Base-by-base conservation (phyloP, 139 green algal genomes). In the Pleodorina starrii region DNA sequence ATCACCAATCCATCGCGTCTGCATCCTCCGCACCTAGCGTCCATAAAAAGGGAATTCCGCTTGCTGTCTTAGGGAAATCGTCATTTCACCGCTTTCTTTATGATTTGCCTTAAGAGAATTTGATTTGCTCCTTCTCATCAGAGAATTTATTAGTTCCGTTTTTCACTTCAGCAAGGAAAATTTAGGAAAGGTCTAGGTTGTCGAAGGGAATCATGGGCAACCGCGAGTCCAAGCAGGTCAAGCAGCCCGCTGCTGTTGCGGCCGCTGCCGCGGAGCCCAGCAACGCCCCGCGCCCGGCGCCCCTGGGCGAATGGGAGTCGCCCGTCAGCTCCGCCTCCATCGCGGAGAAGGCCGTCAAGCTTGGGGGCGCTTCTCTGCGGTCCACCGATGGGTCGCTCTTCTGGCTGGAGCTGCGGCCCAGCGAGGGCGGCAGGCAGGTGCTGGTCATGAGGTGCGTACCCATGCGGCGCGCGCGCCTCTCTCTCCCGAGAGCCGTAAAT, bases 391-490 rank as follows among this genome's bases (percentile, higher is more conserved):
- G 93, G 1, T 54, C 85, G 11, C 60, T 96, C 10, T 87, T 92
- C 43, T 97, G 94, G 92, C 27, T 96, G 54, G 96, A 98, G 68
- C 87, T 90, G 3, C 89, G 96, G 2, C 94, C 96, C 0, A 50
- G 71, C 6, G 96, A 98, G 82, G 87, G 89, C 27, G 96, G 96
- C 2, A 87, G 95, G 0, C 91, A 91, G 23, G 95, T 97, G 19
- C 85, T 97, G 43, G 92, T 96, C 0, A 66, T 83, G 19, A 90
- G 91, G 93, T 90, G 51, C 6, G 87, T n/a, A n/a, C n/a, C n/a
- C n/a, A n/a, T n/a, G 36, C 48, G 19, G 5, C 19, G 59, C 59
- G 59, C 11, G 50, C 50, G 16, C 14, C 50, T 11, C 50, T 14
- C 50, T n/a, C n/a, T n/a, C n/a, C n/a, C n/a, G n/a, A 14, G 50